phyloP scores from a whole-genome alignment of 1,284 basidiomycete genomes.

The Fomitopsis pinicola region DNA sequence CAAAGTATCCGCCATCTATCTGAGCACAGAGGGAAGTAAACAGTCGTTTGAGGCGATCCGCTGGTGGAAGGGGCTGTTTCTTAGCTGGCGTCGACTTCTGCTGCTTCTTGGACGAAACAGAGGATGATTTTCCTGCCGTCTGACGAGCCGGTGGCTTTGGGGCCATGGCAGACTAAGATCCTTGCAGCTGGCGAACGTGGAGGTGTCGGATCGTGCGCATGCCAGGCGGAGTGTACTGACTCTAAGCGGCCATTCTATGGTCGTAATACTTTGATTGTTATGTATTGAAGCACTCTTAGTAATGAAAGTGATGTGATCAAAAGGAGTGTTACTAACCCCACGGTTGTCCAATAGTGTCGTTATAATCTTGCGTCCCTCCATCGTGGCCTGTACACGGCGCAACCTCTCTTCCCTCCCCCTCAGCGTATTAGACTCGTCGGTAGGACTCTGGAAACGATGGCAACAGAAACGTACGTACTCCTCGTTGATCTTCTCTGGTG shows the following conservation, averaged over 20 bases:
- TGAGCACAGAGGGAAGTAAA: conserved; percentile 80
- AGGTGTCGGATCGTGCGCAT: background rate
- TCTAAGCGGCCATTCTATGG: too few species aligned
- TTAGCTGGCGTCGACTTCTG: background rate
- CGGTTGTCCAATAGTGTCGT: background rate
- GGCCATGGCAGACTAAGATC: background rate
- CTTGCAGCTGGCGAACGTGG: background rate
- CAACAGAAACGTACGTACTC: conserved; percentile 2
- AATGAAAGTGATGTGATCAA: too few species aligned
- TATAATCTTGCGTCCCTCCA: background rate
- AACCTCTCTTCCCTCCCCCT: background rate
- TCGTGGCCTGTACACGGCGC: background rate
- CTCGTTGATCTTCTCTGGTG: background rate
- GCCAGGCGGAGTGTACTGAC: too few species aligned
- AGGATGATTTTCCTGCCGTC: background rate
- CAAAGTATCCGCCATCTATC: conserved; percentile 78
- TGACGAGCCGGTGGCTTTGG: background rate
- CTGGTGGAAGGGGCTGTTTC: conserved; percentile 49
- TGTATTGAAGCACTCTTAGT: too few species aligned
- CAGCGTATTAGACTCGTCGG: background rate
- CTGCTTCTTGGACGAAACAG: background rate
- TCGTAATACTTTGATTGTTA: too few species aligned
- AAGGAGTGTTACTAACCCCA: too few species aligned
- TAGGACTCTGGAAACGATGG: background rate
- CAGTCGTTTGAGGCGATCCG: conserved; percentile 64